These are phyloP conservation scores for Rubia balearica DNA, from an alignment of 305 asterid species.

Conservation along the genomic window DNA sequence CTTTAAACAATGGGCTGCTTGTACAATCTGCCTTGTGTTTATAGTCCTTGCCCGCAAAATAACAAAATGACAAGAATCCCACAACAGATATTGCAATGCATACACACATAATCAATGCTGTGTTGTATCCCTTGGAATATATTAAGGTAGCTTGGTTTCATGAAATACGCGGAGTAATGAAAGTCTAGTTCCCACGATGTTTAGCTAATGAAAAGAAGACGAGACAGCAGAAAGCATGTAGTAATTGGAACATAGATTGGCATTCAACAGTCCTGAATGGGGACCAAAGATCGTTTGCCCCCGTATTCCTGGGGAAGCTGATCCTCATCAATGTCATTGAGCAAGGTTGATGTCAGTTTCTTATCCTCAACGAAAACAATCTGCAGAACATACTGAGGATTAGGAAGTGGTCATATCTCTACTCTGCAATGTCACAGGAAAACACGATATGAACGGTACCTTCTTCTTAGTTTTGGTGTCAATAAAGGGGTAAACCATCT, in stretches of 20 bases:
- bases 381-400: constrained; percentile 26
- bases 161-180: background rate
- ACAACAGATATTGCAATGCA: too few relatives aligned
- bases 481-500: constrained; percentile 43
- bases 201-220: background rate
- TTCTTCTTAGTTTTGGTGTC: constrained; percentile 32
- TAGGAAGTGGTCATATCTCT: background rate
- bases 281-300: constrained; percentile 50
- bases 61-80: too few relatives aligned
- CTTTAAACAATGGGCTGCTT: background rate
- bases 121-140: background rate
- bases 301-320: constrained; percentile 63
- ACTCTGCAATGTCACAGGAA: background rate
- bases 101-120: too few relatives aligned
- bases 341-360: constrained; percentile 41
- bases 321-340: constrained; percentile 46
- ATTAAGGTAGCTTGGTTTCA: too few relatives aligned
- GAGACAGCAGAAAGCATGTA: background rate
- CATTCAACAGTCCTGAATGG: constrained; percentile 55
- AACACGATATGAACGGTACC: constrained; percentile 14
- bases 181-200: background rate
- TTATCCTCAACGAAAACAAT: constrained; percentile 55
- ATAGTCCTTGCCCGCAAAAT: too few relatives aligned
- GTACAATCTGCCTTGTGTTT: background rate
- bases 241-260: background rate